phyloP scores from a whole-genome alignment of 345 rosid species.

The Salix purpurea region DNA sequence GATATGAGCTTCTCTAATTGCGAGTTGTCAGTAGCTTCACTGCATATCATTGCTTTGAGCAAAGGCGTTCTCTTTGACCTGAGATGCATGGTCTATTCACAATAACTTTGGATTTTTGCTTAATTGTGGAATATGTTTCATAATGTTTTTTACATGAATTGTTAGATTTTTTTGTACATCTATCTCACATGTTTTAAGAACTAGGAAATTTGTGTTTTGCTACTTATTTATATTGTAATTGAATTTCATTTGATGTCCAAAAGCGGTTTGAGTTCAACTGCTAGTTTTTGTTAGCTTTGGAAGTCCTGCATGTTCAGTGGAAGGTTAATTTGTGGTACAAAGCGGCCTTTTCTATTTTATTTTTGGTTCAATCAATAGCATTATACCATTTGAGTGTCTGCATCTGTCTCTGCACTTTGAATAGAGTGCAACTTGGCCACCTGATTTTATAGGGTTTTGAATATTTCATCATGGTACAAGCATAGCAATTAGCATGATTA shows the following conservation, averaged over 20 bases:
- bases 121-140: background rate
- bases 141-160: background rate
- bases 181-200: background rate
- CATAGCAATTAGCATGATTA: too few relatives aligned
- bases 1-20: background rate
- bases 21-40: background rate
- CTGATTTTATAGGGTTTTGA: too few relatives aligned
- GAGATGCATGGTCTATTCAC: background rate
- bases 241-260: background rate
- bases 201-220: background rate
- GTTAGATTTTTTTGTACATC: background rate
- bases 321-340: background rate
- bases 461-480: too few relatives aligned
- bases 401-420: too few relatives aligned
- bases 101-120: too few relatives aligned
- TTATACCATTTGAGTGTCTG: background rate
- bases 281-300: background rate
- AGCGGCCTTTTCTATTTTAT: background rate
- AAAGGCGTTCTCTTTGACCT: background rate
- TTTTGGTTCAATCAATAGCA: background rate
- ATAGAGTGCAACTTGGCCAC: too few relatives aligned
- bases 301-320: background rate
- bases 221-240: background rate
- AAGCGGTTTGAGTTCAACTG: background rate
- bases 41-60: background rate